Evolutionary conservation across 2,329 filamentous ascomycete species (phyloP).

Genomic region (Colletotrichum orchidophilum): DNA sequence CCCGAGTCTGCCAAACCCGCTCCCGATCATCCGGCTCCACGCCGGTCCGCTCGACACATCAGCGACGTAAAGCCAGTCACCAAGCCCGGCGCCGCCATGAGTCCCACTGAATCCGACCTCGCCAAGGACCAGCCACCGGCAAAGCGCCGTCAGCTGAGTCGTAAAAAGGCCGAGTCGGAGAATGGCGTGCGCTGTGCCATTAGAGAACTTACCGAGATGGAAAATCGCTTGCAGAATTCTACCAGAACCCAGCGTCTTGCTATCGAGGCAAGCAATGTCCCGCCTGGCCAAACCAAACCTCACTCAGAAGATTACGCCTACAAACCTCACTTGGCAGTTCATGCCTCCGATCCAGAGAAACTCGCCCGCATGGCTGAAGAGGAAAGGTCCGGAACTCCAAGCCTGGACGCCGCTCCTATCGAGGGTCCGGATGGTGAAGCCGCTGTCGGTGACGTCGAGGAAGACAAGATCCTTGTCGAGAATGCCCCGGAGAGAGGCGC

Average conservation of each 20-base stretch:
- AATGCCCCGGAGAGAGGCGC: slow-evolving; percentile 48
- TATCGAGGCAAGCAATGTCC: slow-evolving; percentile 52
- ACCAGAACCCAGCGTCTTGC: slow-evolving; percentile 57
- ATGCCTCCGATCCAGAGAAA: slow-evolving; percentile 15
- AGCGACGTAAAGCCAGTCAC: slow-evolving; percentile 22
- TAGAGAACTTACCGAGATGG: slow-evolving; percentile 59
- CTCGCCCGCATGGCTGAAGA: slow-evolving; percentile 9
- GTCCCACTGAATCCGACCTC: background rate
- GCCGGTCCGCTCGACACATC: slow-evolving; percentile 28
- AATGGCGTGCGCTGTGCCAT: slow-evolving; percentile 51
- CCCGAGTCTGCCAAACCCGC: slow-evolving; percentile 6
- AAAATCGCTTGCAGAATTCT: slow-evolving; percentile 52
- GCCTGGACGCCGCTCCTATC: slow-evolving; percentile 35
- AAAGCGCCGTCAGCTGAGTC: slow-evolving; percentile 19
- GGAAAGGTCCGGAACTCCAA: slow-evolving; percentile 22
- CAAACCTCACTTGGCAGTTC: background rate
- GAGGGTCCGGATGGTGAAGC: slow-evolving; percentile 38
- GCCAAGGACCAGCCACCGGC: background rate
- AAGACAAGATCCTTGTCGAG: slow-evolving; percentile 26
- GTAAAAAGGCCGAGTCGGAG: slow-evolving; percentile 18
- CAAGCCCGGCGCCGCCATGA: slow-evolving; percentile 18
- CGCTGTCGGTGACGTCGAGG: slow-evolving; percentile 35
- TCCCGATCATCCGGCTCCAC: background rate
- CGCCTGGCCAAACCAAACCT: background rate
- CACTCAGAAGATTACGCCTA: background rate